Conservation (phyloP, 2,329 filamentous ascomycete species). For the Apiospora aurea region DNA sequence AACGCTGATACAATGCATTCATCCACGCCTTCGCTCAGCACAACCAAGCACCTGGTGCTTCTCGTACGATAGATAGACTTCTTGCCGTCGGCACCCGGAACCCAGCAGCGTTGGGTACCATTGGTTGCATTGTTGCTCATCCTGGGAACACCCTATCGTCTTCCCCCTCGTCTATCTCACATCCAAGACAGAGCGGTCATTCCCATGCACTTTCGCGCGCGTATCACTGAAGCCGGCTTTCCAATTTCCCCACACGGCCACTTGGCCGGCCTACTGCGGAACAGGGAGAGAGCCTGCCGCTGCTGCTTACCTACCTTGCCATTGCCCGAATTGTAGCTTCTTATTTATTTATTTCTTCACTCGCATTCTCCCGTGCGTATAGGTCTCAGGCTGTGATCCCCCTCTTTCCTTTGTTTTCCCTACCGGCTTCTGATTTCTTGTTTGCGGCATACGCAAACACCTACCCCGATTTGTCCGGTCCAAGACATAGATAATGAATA, state of each 20-base stretch:
- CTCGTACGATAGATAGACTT: conserved; percentile 16
- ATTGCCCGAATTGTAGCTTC: neutral
- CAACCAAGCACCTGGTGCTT: conserved; percentile 12
- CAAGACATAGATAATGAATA: conserved; percentile 26
- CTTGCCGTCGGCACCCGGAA: neutral
- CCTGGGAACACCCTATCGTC: neutral
- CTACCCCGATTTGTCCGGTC: neutral
- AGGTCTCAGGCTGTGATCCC: conserved; percentile 20
- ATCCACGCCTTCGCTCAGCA: neutral
- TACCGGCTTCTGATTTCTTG: neutral
- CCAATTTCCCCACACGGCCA: conserved; percentile 37
- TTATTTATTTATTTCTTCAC: conserved; percentile 1
- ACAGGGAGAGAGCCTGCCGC: conserved; percentile 27
- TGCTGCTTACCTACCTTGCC: conserved; percentile 10
- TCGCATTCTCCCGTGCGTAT: conserved; percentile 5
- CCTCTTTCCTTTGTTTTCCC: conserved; percentile 20
- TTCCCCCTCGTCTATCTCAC: neutral
- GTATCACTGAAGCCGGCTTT: conserved; percentile 25
- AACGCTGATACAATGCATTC: neutral
- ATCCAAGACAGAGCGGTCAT: conserved; percentile 21
- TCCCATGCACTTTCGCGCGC: conserved; percentile 4
- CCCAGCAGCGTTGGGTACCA: conserved; percentile 3
- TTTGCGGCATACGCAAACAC: conserved; percentile 21
- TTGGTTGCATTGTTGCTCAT: neutral
- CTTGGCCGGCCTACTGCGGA: conserved; percentile 37